Evolutionary conservation across 192 early-diverging fungal genomes (phyloP).

Genomic region (Rhizoclosmatium sp.): DNA sequence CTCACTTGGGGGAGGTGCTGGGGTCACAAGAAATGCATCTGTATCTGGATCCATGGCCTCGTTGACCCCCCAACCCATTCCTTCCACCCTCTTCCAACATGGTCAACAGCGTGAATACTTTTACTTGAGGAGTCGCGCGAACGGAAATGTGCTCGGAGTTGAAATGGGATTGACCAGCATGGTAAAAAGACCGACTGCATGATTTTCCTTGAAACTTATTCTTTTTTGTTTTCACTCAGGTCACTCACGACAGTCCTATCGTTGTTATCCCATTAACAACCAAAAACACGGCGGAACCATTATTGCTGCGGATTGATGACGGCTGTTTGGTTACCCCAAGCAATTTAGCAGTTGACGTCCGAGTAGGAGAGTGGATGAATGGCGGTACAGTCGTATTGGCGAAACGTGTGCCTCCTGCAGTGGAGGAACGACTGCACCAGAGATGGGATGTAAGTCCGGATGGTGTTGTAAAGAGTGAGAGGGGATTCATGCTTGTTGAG

Average conservation of each 20-base stretch:
- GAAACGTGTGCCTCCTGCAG: constrained; percentile 22
- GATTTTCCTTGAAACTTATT: neutral
- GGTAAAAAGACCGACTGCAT: neutral
- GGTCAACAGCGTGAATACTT: constrained; percentile 16
- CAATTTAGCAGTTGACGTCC: constrained; percentile 31
- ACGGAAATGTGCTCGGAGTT: constrained; percentile 35
- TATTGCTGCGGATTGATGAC: constrained; percentile 5
- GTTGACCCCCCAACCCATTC: constrained; percentile 21
- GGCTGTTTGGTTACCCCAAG: constrained; percentile 25
- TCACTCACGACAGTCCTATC: constrained; percentile 32
- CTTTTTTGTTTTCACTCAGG: neutral
- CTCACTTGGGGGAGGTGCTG: no score
- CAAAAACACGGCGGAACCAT: constrained; percentile 1
- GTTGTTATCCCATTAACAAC: constrained; percentile 25
- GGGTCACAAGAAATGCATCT: neutral
- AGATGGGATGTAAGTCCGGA: constrained; percentile 22
- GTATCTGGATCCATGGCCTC: neutral
- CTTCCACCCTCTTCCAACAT: neutral
- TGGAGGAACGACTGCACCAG: constrained; percentile 20
- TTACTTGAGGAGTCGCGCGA: constrained; percentile 21
- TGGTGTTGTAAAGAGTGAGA: constrained; percentile 11
- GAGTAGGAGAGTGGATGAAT: constrained; percentile 34
- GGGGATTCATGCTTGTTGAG: constrained; percentile 31
- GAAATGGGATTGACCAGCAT: constrained; percentile 34
- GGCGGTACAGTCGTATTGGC: constrained; percentile 34